Base-by-base conservation (phyloP, 2,329 filamentous ascomycete genomes). In the Aspergillus tanneri region DNA sequence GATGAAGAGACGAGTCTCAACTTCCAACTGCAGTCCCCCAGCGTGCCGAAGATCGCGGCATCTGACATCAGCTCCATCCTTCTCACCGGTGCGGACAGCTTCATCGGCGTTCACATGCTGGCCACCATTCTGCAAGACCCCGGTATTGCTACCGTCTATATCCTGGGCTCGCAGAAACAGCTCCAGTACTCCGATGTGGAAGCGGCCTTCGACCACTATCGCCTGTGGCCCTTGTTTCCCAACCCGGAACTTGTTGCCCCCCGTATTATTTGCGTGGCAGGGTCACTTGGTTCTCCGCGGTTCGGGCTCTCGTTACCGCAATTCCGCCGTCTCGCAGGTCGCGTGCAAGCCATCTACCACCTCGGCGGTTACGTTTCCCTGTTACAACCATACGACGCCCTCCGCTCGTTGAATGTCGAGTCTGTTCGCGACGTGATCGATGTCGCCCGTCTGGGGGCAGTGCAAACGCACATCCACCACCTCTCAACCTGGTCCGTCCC, bases 401-500 rank as follows among this genome's bases (percentile, higher is more conserved):
- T 46, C 19, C 25, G 37, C 18, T 11, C 22, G 12, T 5, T 39
- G 2, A 46, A 46, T 11, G 30, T 28, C 9, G 16, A 23, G 9
- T 14, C 35, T 7, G 24, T 25, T 3, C 36, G 37, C 4, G 30
- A 19, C n/a, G 7, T 46, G 11, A 46, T 46, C 24, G 35, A 34
- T 18, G 24, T 46, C 7, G 35, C 43, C 18, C 16, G 19, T 8
- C 21, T 28, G 8, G 43, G 25, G 8, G 18, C 8, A 10, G 34
- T 21, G 6, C 18, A 19, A 12, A 40, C 24, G 6, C 35, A 38
- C 12, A 24, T 46, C 25, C 43, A 46, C 11, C 30, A 46, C 25
- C 19, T 46, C 12, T 46, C 43, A n/a, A 46, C 43, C 25, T 46
- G 35, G 35, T 39, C 34, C 19, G 43, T 40, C 4, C 35, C 43